Evolutionary conservation across 2,329 filamentous ascomycete species (phyloP), one percentile per base, ranked within the genome.

Genomic region (Fusarium sp.): DNA sequence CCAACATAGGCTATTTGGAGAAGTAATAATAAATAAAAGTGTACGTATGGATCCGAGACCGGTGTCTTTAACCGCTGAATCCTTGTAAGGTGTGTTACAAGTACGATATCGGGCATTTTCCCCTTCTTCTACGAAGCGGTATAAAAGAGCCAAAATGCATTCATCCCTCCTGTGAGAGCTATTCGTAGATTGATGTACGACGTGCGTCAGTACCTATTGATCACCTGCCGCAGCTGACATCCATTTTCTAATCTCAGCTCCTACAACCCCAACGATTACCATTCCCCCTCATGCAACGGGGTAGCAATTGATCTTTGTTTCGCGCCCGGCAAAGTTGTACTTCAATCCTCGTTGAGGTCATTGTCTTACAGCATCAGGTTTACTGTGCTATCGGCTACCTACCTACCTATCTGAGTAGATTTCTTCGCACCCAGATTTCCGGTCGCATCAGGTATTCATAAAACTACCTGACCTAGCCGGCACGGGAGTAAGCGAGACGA

Each of bases 41-140:
- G 49, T 37, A 41, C 44, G 49, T 37, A 39, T 44, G 31, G 53
- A 56, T 62, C 58, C 58, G 62, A 70, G 45, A 54, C 67, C 67
- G 62, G 62, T 67, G 39, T 16, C 26, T 25, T 45, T 28, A n/a
- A 44, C 30, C 45, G 19, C 31, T 58, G 18, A 39, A 64, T 37
- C 60, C 62, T 65, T 54, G 62, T 42, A 56, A 39, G 23, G 19
- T 28, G 48, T 62, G 44, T 43, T 43, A 41, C 34, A 52, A 43
- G 48, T 42, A 65, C 62, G 57, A 52, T 43, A 67, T 62, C 63
- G 50, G 63, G 50, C 14, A 28, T 28, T 49, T 45, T 10, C 34
- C 34, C 39, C 25, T 42, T 43, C 31, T 16, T 19, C 25, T 30
- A 37, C n/a, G 6, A 48, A 67, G 37, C 37, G 57, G 63, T 59